Evolutionary conservation across 768 basidiomycete species (phyloP).

Genomic region (Trametes sanguinea): DNA sequence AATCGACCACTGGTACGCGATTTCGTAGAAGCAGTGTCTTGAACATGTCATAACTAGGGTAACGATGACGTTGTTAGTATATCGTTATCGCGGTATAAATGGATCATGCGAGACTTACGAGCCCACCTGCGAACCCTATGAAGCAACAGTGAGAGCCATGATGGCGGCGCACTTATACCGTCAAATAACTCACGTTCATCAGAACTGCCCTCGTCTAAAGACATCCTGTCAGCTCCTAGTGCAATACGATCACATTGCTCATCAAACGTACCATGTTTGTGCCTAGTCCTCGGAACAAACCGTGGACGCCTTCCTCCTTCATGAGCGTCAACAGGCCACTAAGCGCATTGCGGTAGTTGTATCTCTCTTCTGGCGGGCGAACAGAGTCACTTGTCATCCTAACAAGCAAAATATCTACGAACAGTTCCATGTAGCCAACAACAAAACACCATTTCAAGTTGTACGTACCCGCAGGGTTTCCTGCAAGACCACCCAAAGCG

Average conservation of each 20-base stretch:
- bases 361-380: constrained; percentile 71
- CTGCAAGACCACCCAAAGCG: constrained; percentile 78
- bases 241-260: too few species aligned
- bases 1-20: constrained; percentile 56
- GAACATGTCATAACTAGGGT: constrained; percentile 72
- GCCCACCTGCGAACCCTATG: constrained; percentile 76
- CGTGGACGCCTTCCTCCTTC: constrained; percentile 67
- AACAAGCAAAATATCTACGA: constrained; percentile 67
- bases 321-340: constrained; percentile 68
- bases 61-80: too few species aligned
- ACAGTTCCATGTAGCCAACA: neutral
- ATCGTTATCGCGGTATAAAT: too few species aligned
- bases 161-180: neutral
- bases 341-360: constrained; percentile 79
- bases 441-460: neutral
- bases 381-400: constrained; percentile 88
- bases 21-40: constrained; percentile 57
- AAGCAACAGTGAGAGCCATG: constrained; percentile 16
- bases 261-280: constrained; percentile 65
- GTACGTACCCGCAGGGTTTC: constrained; percentile 74
- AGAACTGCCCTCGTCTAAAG: constrained; percentile 59
- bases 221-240: constrained; percentile 1
- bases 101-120: constrained; percentile 56
- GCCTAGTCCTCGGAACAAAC: constrained; percentile 71
- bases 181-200: constrained; percentile 65